Evolutionary conservation across 257 asterid species (phyloP).

Genomic region (Przewalskia tangutica): DNA sequence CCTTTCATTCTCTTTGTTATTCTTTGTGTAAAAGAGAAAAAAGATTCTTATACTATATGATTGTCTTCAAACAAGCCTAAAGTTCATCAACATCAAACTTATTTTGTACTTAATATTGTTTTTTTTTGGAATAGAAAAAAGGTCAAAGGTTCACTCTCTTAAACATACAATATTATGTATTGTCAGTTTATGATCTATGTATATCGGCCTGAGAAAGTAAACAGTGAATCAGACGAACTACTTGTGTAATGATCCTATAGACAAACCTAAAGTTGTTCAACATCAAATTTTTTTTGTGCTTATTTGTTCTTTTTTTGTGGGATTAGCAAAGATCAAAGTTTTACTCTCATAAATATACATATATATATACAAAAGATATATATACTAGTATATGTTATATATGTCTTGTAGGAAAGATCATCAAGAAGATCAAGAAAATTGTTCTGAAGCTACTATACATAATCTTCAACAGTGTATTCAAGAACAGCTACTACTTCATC

Average conservation of each 20-base stretch:
- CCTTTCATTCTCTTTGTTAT: constrained; percentile 28
- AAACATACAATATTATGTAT: background rate
- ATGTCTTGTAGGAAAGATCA: constrained; percentile 25
- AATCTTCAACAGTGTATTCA: constrained; percentile 34
- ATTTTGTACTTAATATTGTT: background rate
- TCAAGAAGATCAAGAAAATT: constrained; percentile 21
- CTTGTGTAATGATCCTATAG: background rate
- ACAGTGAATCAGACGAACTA: background rate
- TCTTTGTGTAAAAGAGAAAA: constrained; percentile 26
- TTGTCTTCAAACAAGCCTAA: constrained; percentile 28
- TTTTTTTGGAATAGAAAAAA: background rate
- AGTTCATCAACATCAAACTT: constrained; percentile 17
- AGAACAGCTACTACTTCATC: constrained; percentile 19
- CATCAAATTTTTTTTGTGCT: constrained; percentile 2
- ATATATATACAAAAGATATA: background rate
- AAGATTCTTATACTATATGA: background rate
- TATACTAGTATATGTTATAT: background rate
- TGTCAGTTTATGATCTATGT: background rate
- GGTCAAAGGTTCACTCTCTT: background rate
- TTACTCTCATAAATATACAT: background rate
- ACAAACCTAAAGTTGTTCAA: constrained; percentile 33
- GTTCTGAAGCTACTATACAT: constrained; percentile 10
- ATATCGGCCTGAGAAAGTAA: background rate
- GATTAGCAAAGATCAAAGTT: background rate
- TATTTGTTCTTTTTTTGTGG: background rate